Evolutionary conservation across 257 asterid genomes (phyloP).

Genomic region (Euphrasia confusa): DNA sequence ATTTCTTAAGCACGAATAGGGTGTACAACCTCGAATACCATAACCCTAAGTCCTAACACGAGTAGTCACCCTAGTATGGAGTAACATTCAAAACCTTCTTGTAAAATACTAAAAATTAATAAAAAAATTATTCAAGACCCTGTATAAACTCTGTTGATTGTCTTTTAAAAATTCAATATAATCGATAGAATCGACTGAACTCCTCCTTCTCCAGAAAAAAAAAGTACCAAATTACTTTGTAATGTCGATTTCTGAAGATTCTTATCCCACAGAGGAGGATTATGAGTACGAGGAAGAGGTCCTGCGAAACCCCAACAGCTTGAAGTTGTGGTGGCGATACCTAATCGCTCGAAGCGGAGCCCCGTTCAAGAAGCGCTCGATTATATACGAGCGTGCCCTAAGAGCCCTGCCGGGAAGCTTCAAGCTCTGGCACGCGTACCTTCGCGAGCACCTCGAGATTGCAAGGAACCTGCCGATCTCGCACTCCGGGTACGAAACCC

Average conservation of each 20-base stretch:
- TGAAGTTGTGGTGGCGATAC: constrained; percentile 94
- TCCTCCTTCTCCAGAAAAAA: neutral
- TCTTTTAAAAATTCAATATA: no score
- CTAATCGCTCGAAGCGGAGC: constrained; percentile 62
- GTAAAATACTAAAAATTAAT: no score
- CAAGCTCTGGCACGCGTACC: constrained; percentile 91
- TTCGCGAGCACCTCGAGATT: constrained; percentile 84
- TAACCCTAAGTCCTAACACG: no score
- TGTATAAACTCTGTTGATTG: no score
- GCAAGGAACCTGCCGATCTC: constrained; percentile 65
- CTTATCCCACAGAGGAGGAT: constrained; percentile 68
- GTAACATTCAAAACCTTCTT: no score
- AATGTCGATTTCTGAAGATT: constrained; percentile 39
- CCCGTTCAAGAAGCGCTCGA: constrained; percentile 36
- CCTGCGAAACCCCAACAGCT: constrained; percentile 65
- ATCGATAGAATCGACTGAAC: no score
- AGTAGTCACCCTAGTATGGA: no score
- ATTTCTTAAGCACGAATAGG: no score
- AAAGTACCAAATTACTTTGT: neutral
- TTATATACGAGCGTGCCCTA: constrained; percentile 71
- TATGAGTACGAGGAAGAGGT: constrained; percentile 74
- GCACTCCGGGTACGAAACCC: constrained; percentile 50
- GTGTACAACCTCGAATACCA: no score
- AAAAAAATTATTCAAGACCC: no score
- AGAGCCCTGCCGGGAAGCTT: constrained; percentile 87